These are phyloP conservation scores for Prunus mira DNA, from an alignment of 306 rosid genomes.

Conservation along the genomic window DNA sequence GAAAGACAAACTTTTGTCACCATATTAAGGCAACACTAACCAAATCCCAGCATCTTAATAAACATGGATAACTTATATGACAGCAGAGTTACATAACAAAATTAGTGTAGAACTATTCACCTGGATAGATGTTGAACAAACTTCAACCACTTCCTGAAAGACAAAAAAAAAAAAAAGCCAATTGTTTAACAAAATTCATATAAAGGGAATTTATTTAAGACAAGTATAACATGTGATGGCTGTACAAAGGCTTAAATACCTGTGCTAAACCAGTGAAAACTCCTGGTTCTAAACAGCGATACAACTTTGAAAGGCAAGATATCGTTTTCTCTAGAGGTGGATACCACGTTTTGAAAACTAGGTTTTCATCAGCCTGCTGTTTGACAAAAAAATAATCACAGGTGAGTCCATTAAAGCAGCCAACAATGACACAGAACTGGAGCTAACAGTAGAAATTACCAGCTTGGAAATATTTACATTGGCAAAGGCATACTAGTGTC, in stretches of 20 bases:
- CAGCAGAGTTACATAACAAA: background rate
- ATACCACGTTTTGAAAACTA: slow-evolving; percentile 79
- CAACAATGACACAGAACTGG: background rate
- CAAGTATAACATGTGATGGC: background rate
- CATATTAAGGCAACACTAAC: background rate
- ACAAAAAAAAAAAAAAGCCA: background rate
- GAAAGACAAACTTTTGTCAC: background rate
- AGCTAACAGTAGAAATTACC: background rate
- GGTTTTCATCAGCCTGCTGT: slow-evolving; percentile 72
- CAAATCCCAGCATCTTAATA: background rate
- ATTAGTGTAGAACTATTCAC: slow-evolving; percentile 30
- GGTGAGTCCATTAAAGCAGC: background rate
- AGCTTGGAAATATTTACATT: background rate
- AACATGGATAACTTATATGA: background rate
- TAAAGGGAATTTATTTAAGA: slow-evolving; percentile 5
- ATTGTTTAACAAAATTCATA: slow-evolving; percentile 16
- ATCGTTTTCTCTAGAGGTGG: slow-evolving; percentile 93
- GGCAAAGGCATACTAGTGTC: background rate
- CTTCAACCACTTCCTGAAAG: slow-evolving; percentile 94
- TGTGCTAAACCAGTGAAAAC: slow-evolving; percentile 99
- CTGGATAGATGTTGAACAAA: slow-evolving; percentile 88
- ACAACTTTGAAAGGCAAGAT: slow-evolving; percentile 90
- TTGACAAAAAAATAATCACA: slow-evolving; percentile 6
- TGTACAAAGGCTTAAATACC: slow-evolving; percentile 45
- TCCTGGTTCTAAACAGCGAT: slow-evolving; percentile 83